Evolutionary conservation across 805 yeast species (phyloP), one percentile per base, ranked within the genome.

Genomic region (Zygotorulaspora chibaensis): DNA sequence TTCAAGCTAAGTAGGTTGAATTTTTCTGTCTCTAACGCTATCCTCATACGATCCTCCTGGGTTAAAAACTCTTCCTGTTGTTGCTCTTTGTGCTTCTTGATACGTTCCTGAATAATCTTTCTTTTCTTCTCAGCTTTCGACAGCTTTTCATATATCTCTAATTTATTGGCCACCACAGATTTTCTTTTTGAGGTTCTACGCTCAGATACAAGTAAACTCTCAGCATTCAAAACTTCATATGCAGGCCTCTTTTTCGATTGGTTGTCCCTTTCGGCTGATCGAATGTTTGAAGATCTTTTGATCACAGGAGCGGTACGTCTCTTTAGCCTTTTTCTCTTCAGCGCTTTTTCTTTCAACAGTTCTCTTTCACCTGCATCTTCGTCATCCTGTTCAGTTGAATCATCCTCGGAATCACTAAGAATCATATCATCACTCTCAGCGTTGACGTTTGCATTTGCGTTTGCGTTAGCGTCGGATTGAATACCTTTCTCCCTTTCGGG

Each of bases 1-100:
- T 84, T 80, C 53, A 93, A 70, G 2, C 96, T 84, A 23, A 79
- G 70, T 2, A 80, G 69, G 63, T 93, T 93, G 36, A 77, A 75
- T 59, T 76, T 74, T 65, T 93, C 99, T 0, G 97, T 93, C 55
- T 83, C 84, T 38, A 81, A 70, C 1, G 99, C 98, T 62, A 88
- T 93, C n/a, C 76, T 83, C 37, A 72, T 45, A 48, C 71, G 60
- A 50, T 68, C 80, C 34, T 69, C 73, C 46, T 73, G 75, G 1
- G 74, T 70, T 46, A 70, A 44, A 16, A 57, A 51, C 25, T 53
- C 50, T 26, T 71, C 72, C 2, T 69, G 70, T 38, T 72, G 63
- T 33, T 70, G 66, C 47, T 75, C 76, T 45, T 69, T 76, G 51
- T 74, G 76, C n/a, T 77, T 73, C 40, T 72, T 58, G 18, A 64